A percentile compares a stretch with the other conserved stretches of the same genome.
Conservation (phyloP, 768 basidiomycete genomes). For the Pleurotus pulmonarius region DNA sequence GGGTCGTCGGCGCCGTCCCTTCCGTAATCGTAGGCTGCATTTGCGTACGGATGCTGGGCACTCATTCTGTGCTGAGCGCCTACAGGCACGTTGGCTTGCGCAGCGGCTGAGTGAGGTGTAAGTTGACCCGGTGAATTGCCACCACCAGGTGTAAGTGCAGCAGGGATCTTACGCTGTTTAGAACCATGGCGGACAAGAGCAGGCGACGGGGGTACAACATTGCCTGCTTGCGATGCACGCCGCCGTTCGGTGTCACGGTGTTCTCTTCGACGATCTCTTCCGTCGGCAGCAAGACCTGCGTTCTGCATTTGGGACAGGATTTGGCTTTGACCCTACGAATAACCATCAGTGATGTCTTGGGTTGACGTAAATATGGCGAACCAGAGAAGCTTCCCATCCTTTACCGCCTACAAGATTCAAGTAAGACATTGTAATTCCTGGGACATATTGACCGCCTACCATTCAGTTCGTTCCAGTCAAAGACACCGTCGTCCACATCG, state of each 20-base stretch:
- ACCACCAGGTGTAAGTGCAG: conserved; percentile 52
- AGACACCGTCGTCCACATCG: conserved; percentile 89
- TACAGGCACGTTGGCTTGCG: conserved; percentile 71
- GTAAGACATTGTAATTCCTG: background rate
- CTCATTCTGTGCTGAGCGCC: conserved; percentile 42
- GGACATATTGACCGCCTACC: conserved; percentile 35
- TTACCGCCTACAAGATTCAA: conserved; percentile 59
- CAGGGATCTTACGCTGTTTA: conserved; percentile 63
- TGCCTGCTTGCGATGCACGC: conserved; percentile 51
- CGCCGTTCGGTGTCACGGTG: conserved; percentile 62
- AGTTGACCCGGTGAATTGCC: conserved; percentile 48
- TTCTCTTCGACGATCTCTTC: conserved; percentile 60
- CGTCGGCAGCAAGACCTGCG: conserved; percentile 36
- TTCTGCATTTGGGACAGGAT: conserved; percentile 64
- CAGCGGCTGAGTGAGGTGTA: conserved; percentile 71
- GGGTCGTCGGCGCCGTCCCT: conserved; percentile 49
- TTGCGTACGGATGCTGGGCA: conserved; percentile 71
- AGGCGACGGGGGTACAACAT: conserved; percentile 68
- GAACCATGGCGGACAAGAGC: conserved; percentile 76
- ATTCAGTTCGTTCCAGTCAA: conserved; percentile 95
- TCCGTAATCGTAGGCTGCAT: conserved; percentile 54
- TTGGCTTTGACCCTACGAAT: conserved; percentile 56
- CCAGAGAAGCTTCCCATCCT: conserved; percentile 88
- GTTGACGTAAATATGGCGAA: conserved; percentile 26
- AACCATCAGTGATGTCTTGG: conserved; percentile 1